Conservation (phyloP, 1,139 yeast species). For the Geotrichum phurueaensis region DNA sequence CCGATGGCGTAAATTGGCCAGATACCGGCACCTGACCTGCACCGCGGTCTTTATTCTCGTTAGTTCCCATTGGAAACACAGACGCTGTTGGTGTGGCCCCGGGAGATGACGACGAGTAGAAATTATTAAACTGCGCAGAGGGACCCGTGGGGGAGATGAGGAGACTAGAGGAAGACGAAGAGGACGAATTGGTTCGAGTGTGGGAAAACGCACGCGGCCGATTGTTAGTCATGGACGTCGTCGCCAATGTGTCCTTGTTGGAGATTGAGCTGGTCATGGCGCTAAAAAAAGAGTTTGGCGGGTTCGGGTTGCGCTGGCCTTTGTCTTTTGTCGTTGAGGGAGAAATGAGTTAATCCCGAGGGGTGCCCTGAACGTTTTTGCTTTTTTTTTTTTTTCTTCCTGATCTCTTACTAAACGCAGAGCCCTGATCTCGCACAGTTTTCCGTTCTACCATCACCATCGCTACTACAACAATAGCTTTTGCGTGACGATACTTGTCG, state of each 20-base stretch:
- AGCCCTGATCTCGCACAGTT: not conserved
- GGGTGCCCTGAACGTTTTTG: not conserved
- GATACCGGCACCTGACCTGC: constrained; percentile 6
- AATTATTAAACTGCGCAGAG: not conserved
- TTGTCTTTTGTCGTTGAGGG: not conserved
- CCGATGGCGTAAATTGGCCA: constrained; percentile 20
- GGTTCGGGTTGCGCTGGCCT: not conserved
- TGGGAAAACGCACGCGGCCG: constrained; percentile 27
- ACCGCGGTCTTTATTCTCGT: not conserved
- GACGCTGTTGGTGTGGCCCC: not conserved
- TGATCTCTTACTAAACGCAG: not conserved
- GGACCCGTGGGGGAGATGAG: constrained; percentile 19
- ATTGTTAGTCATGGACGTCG: not conserved
- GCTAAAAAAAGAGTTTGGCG: not conserved
- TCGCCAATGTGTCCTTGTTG: constrained; percentile 17
- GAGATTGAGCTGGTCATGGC: constrained; percentile 21
- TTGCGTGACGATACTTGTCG: not conserved
- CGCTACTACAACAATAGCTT: not conserved
- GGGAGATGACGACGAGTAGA: not conserved
- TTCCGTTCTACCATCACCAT: not conserved
- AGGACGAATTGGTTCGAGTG: constrained; percentile 30
- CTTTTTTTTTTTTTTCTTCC: not conserved
- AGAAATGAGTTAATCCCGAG: not conserved
- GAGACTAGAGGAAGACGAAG: constrained; percentile 26
- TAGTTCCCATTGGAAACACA: not conserved